phyloP scores from a whole-genome alignment of 2,329 filamentous ascomycete species.

The Scortechinia acanthostroma region DNA sequence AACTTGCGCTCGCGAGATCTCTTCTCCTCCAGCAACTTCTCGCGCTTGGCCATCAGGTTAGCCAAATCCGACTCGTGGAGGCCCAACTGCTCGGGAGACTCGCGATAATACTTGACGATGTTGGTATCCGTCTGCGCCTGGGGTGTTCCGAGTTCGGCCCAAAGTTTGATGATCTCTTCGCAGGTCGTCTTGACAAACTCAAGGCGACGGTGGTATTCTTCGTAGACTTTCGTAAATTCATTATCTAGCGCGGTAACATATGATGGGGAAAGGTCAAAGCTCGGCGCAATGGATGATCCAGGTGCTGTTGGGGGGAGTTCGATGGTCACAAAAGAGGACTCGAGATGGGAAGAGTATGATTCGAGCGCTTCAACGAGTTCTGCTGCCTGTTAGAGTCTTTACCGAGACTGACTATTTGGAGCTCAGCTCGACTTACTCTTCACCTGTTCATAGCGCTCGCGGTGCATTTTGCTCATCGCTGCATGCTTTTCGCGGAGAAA shows the following conservation, averaged over 20 bases:
- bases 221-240: constrained; percentile 91
- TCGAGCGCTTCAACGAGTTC: constrained; percentile 89
- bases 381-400: too few species aligned
- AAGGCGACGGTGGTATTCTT: constrained; percentile 85
- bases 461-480: constrained; percentile 74
- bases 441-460: constrained; percentile 89
- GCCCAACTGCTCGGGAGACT: constrained; percentile 87
- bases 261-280: constrained; percentile 81
- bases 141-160: constrained; percentile 90
- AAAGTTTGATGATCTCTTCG: constrained; percentile 85
- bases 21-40: constrained; percentile 84
- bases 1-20: constrained; percentile 69
- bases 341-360: constrained; percentile 92
- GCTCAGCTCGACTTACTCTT: constrained; percentile 57
- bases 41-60: constrained; percentile 66
- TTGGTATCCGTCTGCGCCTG: constrained; percentile 83
- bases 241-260: constrained; percentile 82
- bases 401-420: constrained; percentile 4
- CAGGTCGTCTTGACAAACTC: constrained; percentile 66
- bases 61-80: constrained; percentile 80
- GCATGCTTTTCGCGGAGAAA: constrained; percentile 78
- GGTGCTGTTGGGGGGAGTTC: constrained; percentile 75
- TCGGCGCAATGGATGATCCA: constrained; percentile 67
- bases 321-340: constrained; percentile 79
- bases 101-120: constrained; percentile 83